Conservation (phyloP, 257 asterid genomes). For the Voacanga thouarsii region DNA sequence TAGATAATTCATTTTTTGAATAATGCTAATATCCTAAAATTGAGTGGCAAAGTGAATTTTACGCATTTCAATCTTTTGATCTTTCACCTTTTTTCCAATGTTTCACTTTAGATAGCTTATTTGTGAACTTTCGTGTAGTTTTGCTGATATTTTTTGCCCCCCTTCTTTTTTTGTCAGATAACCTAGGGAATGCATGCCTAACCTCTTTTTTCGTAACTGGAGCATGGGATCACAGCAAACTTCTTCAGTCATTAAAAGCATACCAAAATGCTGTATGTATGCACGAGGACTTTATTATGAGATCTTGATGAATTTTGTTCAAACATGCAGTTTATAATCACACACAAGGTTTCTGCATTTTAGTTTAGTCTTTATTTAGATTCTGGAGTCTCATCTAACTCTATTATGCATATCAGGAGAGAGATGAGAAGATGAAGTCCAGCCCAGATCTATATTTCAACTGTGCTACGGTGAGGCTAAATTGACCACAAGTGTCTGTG, state of each 20-base stretch:
- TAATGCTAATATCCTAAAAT: not conserved
- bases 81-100: conserved; percentile 1
- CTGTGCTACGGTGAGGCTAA: conserved; percentile 72
- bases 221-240: conserved; percentile 79
- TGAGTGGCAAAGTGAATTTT: not conserved
- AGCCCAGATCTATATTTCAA: conserved; percentile 90
- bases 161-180: conserved; percentile 49
- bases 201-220: conserved; percentile 84
- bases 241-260: conserved; percentile 76
- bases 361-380: not conserved
- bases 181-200: conserved; percentile 84
- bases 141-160: not conserved
- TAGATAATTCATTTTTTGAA: not conserved
- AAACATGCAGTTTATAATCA: not conserved
- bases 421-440: conserved; percentile 75
- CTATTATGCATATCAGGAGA: conserved; percentile 56
- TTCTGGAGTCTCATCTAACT: conserved; percentile 8
- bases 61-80: not conserved
- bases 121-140: conserved; percentile 10
- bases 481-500: not conserved
- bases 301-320: not conserved
- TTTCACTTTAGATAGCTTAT: not conserved
- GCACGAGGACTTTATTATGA: not conserved
- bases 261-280: conserved; percentile 93
- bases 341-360: not conserved